phyloP scores from a whole-genome alignment of 495 filamentous ascomycete species.

The Astrothelium subdiscretum region DNA sequence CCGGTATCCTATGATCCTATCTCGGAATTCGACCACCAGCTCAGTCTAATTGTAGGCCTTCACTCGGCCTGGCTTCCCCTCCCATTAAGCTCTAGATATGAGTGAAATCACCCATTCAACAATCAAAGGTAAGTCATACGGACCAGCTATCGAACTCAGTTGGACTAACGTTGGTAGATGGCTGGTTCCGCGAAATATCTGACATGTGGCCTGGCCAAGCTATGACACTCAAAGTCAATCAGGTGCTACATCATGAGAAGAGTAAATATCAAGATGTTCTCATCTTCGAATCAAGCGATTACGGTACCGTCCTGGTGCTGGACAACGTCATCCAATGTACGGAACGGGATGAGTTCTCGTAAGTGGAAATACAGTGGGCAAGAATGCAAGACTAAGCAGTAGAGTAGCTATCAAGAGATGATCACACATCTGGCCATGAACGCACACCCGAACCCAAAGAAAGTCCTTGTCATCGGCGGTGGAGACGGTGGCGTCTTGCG shows the following conservation, averaged over 20 bases:
- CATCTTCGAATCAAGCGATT: slow-evolving; percentile 93
- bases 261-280: slow-evolving; percentile 97
- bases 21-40: neutral
- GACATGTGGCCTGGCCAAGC: slow-evolving; percentile 98
- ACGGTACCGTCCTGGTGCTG: slow-evolving; percentile 92
- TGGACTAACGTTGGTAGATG: slow-evolving; percentile 48
- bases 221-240: slow-evolving; percentile 96
- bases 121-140: slow-evolving; percentile 41
- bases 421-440: slow-evolving; percentile 98
- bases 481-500: slow-evolving; percentile 95
- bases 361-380: slow-evolving; percentile 24
- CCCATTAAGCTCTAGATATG: slow-evolving; percentile 12
- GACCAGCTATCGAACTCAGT: neutral
- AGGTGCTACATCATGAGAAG: slow-evolving; percentile 97
- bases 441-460: slow-evolving; percentile 94
- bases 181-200: slow-evolving; percentile 98
- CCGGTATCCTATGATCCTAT: no score
- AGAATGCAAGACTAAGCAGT: neutral
- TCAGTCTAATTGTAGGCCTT: neutral
- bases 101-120: slow-evolving; percentile 47
- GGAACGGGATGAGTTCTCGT: slow-evolving; percentile 95
- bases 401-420: slow-evolving; percentile 92
- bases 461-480: slow-evolving; percentile 94
- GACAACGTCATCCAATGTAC: slow-evolving; percentile 99
- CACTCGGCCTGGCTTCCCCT: neutral